Base-by-base conservation (phyloP, 441 rosid species). In the Dalechampia spathulata region DNA sequence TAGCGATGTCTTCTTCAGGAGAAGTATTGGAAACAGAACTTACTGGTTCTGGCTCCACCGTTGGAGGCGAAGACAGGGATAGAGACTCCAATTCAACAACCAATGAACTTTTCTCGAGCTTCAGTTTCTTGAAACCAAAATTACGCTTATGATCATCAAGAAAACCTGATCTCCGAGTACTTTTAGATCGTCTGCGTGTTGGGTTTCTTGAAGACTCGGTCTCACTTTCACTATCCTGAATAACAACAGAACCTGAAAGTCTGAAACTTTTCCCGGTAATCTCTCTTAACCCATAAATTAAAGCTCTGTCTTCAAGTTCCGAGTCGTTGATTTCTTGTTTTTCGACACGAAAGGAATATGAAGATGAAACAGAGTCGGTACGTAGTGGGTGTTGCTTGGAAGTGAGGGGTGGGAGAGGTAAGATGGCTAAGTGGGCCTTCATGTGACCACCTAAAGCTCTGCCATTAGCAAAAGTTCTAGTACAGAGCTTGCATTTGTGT, bases 371-470 rank as follows among this genome's bases (percentile, higher is more conserved):
- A 0, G 81, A 77, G 59, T 74, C 80, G 4, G 56, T 30, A 15
- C 58, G 16, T 5, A 57, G 59, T 55, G 71, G 11, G 38, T 65
- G 74, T 21, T 50, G 79, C 43, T 63, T 75, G 6, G 41, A 72
- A 26, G 59, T 53, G 8, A 40, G 26, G 8, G n/a, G 45, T 34
- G 55, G 70, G 7, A 67, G 55, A 61, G 64, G 72, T 11, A 49
- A 26, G 22, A 74, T 60, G 58, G 90, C 85, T 51, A 82, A 63
- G 65, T 92, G 98, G 64, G 95, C 82, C 72, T 88, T 92, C 93
- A 88, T 88, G 76, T 92, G 98, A 63, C 95, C 96, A 12, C 96
- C 95, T 37, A 88, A 80, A 53, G 96, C 95, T 76, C 87, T 81
- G 49, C 96, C 95, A 71, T 81, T 86, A 27, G 76, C 57, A 68